Conservation (phyloP, 352 stramenopile species). For the Globisporangium rhizosaccharum region DNA sequence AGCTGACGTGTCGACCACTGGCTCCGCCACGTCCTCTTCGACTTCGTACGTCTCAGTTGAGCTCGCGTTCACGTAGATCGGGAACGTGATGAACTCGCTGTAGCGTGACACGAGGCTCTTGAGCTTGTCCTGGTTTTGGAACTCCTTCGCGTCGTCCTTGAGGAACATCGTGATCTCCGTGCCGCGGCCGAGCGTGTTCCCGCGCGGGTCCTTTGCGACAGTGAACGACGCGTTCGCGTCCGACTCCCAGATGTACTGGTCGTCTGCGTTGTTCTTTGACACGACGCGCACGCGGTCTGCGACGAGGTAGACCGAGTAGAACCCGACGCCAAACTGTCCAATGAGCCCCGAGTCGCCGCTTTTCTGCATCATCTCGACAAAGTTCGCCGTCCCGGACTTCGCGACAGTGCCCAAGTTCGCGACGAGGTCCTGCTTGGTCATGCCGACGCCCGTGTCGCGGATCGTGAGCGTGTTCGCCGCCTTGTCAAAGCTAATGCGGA, state of each 20-base stretch:
- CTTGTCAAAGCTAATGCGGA: constrained; percentile 96
- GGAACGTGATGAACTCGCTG: constrained; percentile 99
- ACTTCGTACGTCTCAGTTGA: constrained; percentile 91
- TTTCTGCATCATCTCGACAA: constrained; percentile 94
- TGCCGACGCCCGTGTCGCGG: constrained; percentile 96
- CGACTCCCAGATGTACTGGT: constrained; percentile 98
- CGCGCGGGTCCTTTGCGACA: constrained; percentile 93
- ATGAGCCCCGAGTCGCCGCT: constrained; percentile 94
- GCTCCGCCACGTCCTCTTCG: constrained; percentile 64
- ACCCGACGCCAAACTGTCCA: constrained; percentile 99
- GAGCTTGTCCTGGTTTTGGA: constrained; percentile 93
- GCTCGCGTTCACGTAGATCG: constrained; percentile 97
- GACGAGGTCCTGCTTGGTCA: constrained; percentile 98
- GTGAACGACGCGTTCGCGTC: constrained; percentile 96
- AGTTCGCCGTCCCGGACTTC: constrained; percentile 98
- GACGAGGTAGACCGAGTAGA: constrained; percentile 99
- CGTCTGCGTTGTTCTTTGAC: constrained; percentile 96
- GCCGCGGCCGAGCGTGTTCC: constrained; percentile 94
- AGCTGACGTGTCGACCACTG: constrained; percentile 30
- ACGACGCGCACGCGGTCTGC: constrained; percentile 94
- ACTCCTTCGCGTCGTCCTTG: constrained; percentile 97
- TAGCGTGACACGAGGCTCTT: constrained; percentile 96
- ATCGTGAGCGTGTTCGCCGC: constrained; percentile 97
- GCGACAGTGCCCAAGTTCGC: constrained; percentile 96
- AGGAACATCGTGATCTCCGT: constrained; percentile 99